phyloP scores from a whole-genome alignment of 257 asterid genomes.

The Ehretia macrophylla region DNA sequence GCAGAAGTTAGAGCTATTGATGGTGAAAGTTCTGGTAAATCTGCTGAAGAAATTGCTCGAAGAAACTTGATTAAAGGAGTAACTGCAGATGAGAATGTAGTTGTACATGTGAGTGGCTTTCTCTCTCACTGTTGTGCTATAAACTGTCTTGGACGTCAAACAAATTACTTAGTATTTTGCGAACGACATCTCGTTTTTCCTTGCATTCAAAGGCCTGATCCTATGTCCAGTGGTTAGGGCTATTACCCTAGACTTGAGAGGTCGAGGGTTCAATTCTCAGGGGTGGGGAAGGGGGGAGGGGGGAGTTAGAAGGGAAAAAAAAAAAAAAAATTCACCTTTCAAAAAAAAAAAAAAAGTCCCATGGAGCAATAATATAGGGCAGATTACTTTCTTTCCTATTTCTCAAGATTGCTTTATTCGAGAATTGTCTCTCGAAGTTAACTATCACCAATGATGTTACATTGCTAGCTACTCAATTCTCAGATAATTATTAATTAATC shows the following conservation, averaged over 20 bases:
- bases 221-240: no score
- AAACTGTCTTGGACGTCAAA: not conserved
- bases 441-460: not conserved
- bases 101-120: conserved; percentile 68
- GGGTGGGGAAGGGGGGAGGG: no score
- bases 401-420: not conserved
- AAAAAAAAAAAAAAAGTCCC: no score
- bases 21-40: conserved; percentile 30
- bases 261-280: no score
- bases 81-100: conserved; percentile 93
- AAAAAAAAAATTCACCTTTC: no score
- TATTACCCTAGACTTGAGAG: no score
- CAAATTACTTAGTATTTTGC: no score
- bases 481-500: no score
- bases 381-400: not conserved
- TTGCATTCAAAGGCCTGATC: no score
- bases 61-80: conserved; percentile 86
- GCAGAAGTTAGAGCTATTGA: conserved; percentile 46
- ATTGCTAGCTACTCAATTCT: no score
- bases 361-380: not conserved
- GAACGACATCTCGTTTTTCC: no score
- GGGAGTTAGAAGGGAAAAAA: no score
- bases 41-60: conserved; percentile 54
- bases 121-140: conserved; percentile 5
- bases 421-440: not conserved